These are phyloP conservation scores for Xerocomellus dryophilus DNA, from an alignment of 768 basidiomycete genomes.

Conservation along the genomic window DNA sequence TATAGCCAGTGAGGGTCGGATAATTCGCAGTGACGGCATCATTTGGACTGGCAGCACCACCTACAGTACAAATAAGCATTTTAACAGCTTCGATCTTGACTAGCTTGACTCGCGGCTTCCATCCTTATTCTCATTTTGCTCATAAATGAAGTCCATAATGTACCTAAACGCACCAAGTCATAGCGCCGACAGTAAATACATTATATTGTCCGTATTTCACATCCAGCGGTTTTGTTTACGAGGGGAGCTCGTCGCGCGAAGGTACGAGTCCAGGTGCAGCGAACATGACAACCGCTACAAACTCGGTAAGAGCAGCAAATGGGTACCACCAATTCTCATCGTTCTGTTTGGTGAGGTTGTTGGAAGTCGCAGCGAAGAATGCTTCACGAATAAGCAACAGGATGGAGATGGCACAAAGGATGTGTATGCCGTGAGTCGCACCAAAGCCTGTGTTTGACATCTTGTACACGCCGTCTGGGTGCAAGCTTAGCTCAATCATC, in stretches of 20 bases:
- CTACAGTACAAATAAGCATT: too few species aligned
- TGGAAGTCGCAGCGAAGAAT: conserved; percentile 29
- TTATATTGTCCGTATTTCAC: not conserved
- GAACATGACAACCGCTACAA: conserved; percentile 32
- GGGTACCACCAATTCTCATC: conserved; percentile 35
- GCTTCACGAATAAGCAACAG: conserved; percentile 30
- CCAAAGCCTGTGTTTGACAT: conserved; percentile 13
- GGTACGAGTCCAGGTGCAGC: conserved; percentile 34
- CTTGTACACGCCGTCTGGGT: conserved; percentile 23
- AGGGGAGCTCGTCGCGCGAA: conserved; percentile 26
- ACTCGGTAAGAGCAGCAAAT: conserved; percentile 32
- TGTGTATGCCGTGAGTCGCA: conserved; percentile 23
- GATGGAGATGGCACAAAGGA: conserved; percentile 25
- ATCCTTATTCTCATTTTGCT: not conserved
- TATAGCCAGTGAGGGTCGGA: too few species aligned
- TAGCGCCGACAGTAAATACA: not conserved
- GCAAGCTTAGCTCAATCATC: conserved; percentile 1
- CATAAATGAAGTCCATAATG: not conserved
- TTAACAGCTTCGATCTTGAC: not conserved
- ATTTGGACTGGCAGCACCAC: too few species aligned
- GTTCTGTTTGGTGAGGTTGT: conserved; percentile 20
- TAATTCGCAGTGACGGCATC: too few species aligned
- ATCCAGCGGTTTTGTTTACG: conserved; percentile 3
- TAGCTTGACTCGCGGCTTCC: not conserved
- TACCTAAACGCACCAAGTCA: not conserved